Evolutionary conservation across 306 rosid genomes (phyloP).

Genomic region (Mimosa pudica): DNA sequence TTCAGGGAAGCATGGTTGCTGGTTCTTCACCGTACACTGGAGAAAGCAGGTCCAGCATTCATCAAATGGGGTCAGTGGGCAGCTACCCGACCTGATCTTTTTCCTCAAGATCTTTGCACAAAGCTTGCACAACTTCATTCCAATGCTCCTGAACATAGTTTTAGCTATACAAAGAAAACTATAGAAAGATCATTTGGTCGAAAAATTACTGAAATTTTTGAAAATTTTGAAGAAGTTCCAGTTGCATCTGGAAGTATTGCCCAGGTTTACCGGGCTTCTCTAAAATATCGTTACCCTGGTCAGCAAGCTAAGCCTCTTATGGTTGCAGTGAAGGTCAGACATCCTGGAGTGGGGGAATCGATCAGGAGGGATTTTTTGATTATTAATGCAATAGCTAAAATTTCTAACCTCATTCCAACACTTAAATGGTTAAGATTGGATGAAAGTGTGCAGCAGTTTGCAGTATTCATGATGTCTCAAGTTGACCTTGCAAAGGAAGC

Average conservation of each 20-base stretch:
- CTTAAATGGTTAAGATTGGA: slow-evolving; percentile 95
- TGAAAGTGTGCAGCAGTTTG: slow-evolving; percentile 99
- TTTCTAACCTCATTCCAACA: slow-evolving; percentile 76
- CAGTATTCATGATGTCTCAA: slow-evolving; percentile 99
- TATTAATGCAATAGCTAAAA: slow-evolving; percentile 74
- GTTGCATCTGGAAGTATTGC: slow-evolving; percentile 99
- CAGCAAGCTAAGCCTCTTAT: slow-evolving; percentile 66
- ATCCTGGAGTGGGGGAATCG: slow-evolving; percentile 98
- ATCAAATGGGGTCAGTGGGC: slow-evolving; percentile 99
- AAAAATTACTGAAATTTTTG: slow-evolving; percentile 83
- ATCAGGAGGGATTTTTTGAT: slow-evolving; percentile 94
- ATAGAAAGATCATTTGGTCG: slow-evolving; percentile 93
- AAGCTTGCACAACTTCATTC: slow-evolving; percentile 86
- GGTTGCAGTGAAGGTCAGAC: slow-evolving; percentile 97
- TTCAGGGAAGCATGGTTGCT: slow-evolving; percentile 81
- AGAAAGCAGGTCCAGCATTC: slow-evolving; percentile 93
- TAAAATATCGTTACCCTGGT: slow-evolving; percentile 89
- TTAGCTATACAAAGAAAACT: slow-evolving; percentile 82
- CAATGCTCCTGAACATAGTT: slow-evolving; percentile 98
- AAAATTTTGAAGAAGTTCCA: slow-evolving; percentile 88
- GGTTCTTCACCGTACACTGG: slow-evolving; percentile 79
- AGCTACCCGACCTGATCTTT: slow-evolving; percentile 97
- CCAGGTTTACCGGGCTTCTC: slow-evolving; percentile 91
- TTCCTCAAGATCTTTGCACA: slow-evolving; percentile 86
- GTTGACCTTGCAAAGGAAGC: slow-evolving; percentile 99